Evolutionary conservation across 345 rosid genomes (phyloP).

Genomic region (Syzygium grande): DNA sequence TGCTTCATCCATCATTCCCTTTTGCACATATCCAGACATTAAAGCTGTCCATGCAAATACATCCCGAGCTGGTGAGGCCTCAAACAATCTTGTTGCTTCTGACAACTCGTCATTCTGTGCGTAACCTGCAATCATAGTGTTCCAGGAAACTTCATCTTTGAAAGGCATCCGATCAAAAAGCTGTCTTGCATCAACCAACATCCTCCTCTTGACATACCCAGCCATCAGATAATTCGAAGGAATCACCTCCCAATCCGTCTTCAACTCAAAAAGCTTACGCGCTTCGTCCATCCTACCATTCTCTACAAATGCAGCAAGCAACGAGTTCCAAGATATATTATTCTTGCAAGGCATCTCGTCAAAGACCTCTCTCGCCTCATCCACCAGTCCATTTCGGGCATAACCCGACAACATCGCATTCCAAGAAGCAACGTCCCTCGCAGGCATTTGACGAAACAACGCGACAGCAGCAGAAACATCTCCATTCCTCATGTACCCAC

Average conservation of each 20-base stretch:
- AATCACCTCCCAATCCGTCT: slow-evolving; percentile 6
- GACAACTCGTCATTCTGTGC: slow-evolving; percentile 8
- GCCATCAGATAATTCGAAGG: slow-evolving; percentile 13
- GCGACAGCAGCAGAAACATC: slow-evolving; percentile 3
- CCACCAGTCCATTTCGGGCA: slow-evolving; percentile 5
- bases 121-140: slow-evolving; percentile 7
- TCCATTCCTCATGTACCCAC: slow-evolving; percentile 8
- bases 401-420: slow-evolving; percentile 8
- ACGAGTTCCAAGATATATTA: slow-evolving; percentile 10
- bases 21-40: slow-evolving; percentile 12
- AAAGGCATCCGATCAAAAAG: slow-evolving; percentile 8
- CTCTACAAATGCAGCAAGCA: slow-evolving; percentile 10
- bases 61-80: slow-evolving; percentile 5
- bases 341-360: slow-evolving; percentile 10
- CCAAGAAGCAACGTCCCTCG: slow-evolving; percentile 9
- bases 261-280: slow-evolving; percentile 3
- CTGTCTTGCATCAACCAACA: slow-evolving; percentile 5
- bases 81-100: slow-evolving; percentile 9
- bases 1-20: slow-evolving; percentile 13
- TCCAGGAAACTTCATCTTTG: slow-evolving; percentile 12
- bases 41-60: slow-evolving; percentile 16
- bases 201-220: slow-evolving; percentile 8
- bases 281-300: slow-evolving; percentile 10
- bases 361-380: slow-evolving; percentile 12
- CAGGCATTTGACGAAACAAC: slow-evolving; percentile 5